These are phyloP conservation scores for Schizopora paradoxa DNA, from an alignment of 1,284 basidiomycete species.

Conservation along the genomic window DNA sequence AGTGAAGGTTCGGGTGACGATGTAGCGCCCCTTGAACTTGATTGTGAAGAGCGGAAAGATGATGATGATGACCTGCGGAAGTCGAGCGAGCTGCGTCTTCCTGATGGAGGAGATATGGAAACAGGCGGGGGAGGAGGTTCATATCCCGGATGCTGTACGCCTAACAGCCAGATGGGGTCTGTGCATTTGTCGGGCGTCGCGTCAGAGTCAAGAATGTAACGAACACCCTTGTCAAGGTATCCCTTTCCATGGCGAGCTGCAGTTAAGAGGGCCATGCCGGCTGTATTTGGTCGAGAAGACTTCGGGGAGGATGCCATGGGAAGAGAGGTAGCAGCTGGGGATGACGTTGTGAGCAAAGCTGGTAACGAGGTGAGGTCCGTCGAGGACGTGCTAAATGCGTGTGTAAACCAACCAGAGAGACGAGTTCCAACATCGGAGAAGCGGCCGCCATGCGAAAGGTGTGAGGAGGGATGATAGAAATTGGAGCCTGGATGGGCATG, in stretches of 20 bases:
- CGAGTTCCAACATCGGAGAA: slow-evolving; percentile 54
- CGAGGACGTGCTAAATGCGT: slow-evolving; percentile 63
- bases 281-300: slow-evolving; percentile 40
- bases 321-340: too few species aligned
- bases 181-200: slow-evolving; percentile 72
- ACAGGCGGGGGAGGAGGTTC: slow-evolving; percentile 45
- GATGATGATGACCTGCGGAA: slow-evolving; percentile 36
- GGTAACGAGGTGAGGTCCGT: slow-evolving; percentile 69
- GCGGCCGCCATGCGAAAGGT: slow-evolving; percentile 22
- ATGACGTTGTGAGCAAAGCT: slow-evolving; percentile 46
- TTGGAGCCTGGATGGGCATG: slow-evolving; percentile 38
- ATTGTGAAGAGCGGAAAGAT: slow-evolving; percentile 46
- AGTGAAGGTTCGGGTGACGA: slow-evolving; percentile 29
- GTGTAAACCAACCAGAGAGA: slow-evolving; percentile 72
- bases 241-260: slow-evolving; percentile 70
- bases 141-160: slow-evolving; percentile 71
- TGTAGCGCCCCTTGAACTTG: slow-evolving; percentile 32
- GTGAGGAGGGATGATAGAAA: slow-evolving; percentile 24
- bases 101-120: slow-evolving; percentile 23
- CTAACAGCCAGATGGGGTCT: slow-evolving; percentile 82
- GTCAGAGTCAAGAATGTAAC: slow-evolving; percentile 81
- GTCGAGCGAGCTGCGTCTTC: slow-evolving; percentile 35
- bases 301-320: slow-evolving; percentile 37
- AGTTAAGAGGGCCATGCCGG: slow-evolving; percentile 40
- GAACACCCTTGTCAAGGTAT: slow-evolving; percentile 72